Evolutionary conservation across 1,284 basidiomycete genomes (phyloP).

Genomic region (Trametes hirsuta): DNA sequence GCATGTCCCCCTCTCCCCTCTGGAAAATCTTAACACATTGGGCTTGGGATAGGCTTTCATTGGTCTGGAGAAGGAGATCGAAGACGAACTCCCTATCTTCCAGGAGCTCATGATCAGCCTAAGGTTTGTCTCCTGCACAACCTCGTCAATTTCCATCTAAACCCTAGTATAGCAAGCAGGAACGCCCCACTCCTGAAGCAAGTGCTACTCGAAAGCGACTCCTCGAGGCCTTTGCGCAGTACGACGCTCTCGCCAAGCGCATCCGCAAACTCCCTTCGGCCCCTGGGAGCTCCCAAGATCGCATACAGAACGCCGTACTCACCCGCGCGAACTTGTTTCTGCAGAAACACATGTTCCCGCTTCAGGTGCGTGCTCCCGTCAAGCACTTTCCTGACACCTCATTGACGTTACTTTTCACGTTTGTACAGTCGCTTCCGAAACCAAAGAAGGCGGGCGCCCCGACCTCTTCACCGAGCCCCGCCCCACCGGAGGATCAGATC

Average conservation of each 20-base stretch:
- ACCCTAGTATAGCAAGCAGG: slow-evolving; percentile 53
- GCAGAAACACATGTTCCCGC: slow-evolving; percentile 86
- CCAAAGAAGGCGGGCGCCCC: slow-evolving; percentile 39
- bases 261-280: slow-evolving; percentile 71
- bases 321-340: slow-evolving; percentile 82
- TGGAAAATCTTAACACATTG: neutral
- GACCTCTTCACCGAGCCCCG: slow-evolving; percentile 27
- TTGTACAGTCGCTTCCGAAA: slow-evolving; percentile 61
- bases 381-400: neutral
- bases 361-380: slow-evolving; percentile 56
- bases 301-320: slow-evolving; percentile 82
- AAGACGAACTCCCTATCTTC: slow-evolving; percentile 68
- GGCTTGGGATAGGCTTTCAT: slow-evolving; percentile 59
- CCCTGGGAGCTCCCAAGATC: slow-evolving; percentile 76
- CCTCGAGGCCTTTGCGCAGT: slow-evolving; percentile 82
- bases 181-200: slow-evolving; percentile 68
- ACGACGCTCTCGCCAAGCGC: slow-evolving; percentile 87
- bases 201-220: slow-evolving; percentile 77
- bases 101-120: slow-evolving; percentile 66
- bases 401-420: neutral
- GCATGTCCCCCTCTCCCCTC: slow-evolving; percentile 12
- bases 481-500: slow-evolving; percentile 34
- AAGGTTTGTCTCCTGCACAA: slow-evolving; percentile 42
- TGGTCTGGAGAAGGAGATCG: slow-evolving; percentile 77
- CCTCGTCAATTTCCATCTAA: slow-evolving; percentile 3